Base-by-base conservation (phyloP, 1,139 yeast species). In the Candida labiduridarum region DNA sequence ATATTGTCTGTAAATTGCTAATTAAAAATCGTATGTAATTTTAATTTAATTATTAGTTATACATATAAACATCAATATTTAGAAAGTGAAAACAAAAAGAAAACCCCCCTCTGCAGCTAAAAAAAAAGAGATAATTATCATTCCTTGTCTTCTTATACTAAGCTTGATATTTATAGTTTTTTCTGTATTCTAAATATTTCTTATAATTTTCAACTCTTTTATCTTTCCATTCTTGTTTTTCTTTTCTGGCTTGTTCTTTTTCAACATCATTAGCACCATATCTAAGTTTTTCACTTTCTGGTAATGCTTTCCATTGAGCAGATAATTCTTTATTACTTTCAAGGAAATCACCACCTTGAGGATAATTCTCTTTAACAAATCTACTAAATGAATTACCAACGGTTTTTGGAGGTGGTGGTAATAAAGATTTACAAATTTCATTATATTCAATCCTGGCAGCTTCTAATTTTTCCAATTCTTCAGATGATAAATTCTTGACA, bases 361-460 rank as follows among this genome's bases (percentile, higher is more conserved):
- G 57, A 57, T 59, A 72, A 53, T 67, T 64, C 41, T 69, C 64
- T 52, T 68, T 62, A 39, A 74, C 62, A 50, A 57, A 76, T 30
- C 59, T 56, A 31, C 75, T 71, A 58, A 66, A 74, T 6, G 66
- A 65, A 41, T 54, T 54, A 4, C 66, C 60, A 2, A 77, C 74
- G 11, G 62, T 58, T 51, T 66, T 67, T 45, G 79, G 79, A 44
- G 79, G 69, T 6, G 76, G 73, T 2, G 65, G 60, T 57, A 59
- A 73, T 11, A 62, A 54, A 44, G 63, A 51, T 44, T 56, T 52
- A 46, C 59, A 60, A 47, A 65, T 65, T 7, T 60, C 67, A 55
- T 74, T 72, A 55, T 57, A 58, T 33, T 58, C 64, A 16, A 63
- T 65, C 16, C 74, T 73, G 47, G 64, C 60, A 4, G 49, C 56